Conservation (phyloP, 495 filamentous ascomycete genomes). For the Daldinia caldariorum region DNA sequence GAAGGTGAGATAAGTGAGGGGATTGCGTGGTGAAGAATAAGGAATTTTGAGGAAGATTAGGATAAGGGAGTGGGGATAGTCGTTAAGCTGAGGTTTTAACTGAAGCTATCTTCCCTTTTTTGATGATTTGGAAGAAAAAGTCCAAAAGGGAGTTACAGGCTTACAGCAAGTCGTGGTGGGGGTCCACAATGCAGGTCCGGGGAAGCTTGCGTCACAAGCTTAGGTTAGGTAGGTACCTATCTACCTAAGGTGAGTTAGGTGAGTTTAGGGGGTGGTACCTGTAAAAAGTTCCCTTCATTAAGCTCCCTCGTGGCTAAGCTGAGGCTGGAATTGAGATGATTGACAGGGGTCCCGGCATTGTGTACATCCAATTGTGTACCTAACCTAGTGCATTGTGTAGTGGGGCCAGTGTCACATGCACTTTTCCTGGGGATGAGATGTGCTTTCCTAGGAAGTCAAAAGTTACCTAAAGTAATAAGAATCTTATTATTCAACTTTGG, state of each 20-base stretch:
- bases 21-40: background rate
- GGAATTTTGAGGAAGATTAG: background rate
- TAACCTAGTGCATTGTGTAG: constrained; percentile 10
- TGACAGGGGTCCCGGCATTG: constrained; percentile 31
- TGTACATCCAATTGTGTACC: background rate
- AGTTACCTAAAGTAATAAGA: background rate
- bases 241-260: background rate
- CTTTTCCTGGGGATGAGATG: constrained; percentile 22
- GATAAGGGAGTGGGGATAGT: background rate
- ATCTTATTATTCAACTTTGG: constrained; percentile 9
- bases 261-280: constrained; percentile 2
- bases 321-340: constrained; percentile 28
- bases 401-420: constrained; percentile 42
- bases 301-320: constrained; percentile 31
- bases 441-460: constrained; percentile 25
- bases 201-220: constrained; percentile 35
- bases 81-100: background rate
- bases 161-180: constrained; percentile 17
- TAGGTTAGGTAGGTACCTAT: too few relatives aligned
- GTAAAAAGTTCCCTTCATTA: background rate
- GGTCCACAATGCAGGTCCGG: constrained; percentile 33
- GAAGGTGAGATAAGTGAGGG: too few relatives aligned
- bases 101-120: background rate
- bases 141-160: background rate
- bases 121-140: background rate